phyloP scores from a whole-genome alignment of 2,329 filamentous ascomycete species.

The Macrophomina pseudophaseolina region DNA sequence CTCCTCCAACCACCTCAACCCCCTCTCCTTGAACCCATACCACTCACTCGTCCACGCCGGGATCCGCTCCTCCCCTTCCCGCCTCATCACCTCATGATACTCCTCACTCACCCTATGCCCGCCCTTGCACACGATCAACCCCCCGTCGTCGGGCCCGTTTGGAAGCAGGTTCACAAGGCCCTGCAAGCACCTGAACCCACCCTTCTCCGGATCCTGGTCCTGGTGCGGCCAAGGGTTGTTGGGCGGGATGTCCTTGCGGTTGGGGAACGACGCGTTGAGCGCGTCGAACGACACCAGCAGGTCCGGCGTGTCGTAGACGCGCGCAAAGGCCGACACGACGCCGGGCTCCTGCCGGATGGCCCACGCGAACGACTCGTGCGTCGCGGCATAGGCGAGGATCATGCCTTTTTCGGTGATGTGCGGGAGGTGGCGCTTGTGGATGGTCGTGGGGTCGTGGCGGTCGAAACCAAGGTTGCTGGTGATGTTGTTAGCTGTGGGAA shows the following conservation, averaged over 20 bases:
- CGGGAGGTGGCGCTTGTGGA: conserved; percentile 51
- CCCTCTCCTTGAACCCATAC: conserved; percentile 50
- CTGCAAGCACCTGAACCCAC: conserved; percentile 50
- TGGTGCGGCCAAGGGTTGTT: conserved; percentile 53
- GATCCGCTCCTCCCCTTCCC: conserved; percentile 33
- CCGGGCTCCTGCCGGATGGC: conserved; percentile 49
- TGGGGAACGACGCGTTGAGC: conserved; percentile 51
- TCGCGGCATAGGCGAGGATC: conserved; percentile 46
- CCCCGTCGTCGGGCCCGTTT: conserved; percentile 54
- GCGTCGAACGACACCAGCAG: conserved; percentile 39
- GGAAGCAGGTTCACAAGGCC: conserved; percentile 53
- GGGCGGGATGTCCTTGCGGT: conserved; percentile 41
- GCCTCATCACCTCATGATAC: conserved; percentile 31
- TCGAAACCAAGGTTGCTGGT: conserved; percentile 42
- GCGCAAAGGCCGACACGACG: conserved; percentile 47
- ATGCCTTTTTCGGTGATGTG: conserved; percentile 44
- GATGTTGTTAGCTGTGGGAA: not conserved
- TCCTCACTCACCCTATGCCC: conserved; percentile 47
- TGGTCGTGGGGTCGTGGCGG: conserved; percentile 42
- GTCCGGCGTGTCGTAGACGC: conserved; percentile 31
- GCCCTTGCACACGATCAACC: conserved; percentile 53
- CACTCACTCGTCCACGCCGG: conserved; percentile 45
- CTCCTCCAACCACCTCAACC: conserved; percentile 50
- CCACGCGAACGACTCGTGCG: conserved; percentile 53
- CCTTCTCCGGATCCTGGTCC: conserved; percentile 49